These are phyloP conservation scores for Ganoderma lingzhi DNA, from an alignment of 1,284 basidiomycete species.

Conservation along the genomic window DNA sequence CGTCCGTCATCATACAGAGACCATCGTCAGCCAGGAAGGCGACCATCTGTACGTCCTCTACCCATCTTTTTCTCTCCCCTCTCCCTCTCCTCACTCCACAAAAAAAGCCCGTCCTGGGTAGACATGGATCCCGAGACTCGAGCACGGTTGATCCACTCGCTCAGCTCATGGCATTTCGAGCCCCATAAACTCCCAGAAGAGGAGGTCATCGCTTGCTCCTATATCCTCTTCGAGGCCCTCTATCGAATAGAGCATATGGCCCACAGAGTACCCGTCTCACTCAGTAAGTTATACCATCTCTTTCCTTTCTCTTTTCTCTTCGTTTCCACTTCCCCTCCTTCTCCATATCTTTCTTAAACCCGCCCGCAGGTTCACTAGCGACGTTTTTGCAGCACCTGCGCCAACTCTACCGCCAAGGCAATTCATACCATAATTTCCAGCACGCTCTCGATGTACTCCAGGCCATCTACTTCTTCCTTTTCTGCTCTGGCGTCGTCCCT, in stretches of 20 bases:
- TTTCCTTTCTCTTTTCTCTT: not conserved
- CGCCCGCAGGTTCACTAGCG: constrained; percentile 67
- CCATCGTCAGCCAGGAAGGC: constrained; percentile 70
- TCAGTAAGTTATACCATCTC: constrained; percentile 58
- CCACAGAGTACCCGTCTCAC: constrained; percentile 67
- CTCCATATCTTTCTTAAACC: constrained; percentile 20
- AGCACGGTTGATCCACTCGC: constrained; percentile 64
- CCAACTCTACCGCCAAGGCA: constrained; percentile 86
- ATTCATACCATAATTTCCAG: constrained; percentile 96
- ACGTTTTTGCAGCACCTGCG: constrained; percentile 84
- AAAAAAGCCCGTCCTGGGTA: constrained; percentile 43
- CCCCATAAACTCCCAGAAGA: constrained; percentile 83
- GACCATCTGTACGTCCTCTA: constrained; percentile 51
- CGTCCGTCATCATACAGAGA: constrained; percentile 82
- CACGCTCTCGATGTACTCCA: constrained; percentile 96
- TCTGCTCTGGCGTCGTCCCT: constrained; percentile 80
- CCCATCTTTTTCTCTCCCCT: constrained; percentile 40
- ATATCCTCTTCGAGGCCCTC: constrained; percentile 80
- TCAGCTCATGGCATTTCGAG: constrained; percentile 89
- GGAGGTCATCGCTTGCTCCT: constrained; percentile 82
- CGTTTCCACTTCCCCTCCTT: constrained; percentile 1
- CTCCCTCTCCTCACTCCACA: constrained; percentile 12
- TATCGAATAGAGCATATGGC: constrained; percentile 80
- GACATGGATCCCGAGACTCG: constrained; percentile 46
- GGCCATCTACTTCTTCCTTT: constrained; percentile 87